A percentile compares a stretch with the other conserved stretches of the same genome.
Conservation (phyloP, 306 rosid species). For the Leucaena leucocephala region DNA sequence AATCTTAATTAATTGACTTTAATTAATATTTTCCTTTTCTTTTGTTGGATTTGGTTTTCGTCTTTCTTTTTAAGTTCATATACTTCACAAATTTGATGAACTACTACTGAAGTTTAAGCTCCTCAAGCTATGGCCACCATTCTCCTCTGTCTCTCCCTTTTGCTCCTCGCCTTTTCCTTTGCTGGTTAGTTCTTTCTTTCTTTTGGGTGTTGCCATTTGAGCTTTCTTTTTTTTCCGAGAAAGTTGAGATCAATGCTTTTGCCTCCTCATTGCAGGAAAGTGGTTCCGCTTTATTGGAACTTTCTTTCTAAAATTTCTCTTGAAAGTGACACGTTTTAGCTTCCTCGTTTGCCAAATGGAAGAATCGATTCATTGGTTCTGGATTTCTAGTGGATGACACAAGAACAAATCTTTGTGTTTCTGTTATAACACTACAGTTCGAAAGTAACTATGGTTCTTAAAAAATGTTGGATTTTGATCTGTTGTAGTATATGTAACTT, state of each 20-base stretch:
- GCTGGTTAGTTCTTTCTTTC: conserved; percentile 47
- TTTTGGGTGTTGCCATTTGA: not conserved
- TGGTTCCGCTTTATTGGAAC: conserved; percentile 12
- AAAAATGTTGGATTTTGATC: conserved; percentile 7
- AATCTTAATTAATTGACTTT: not conserved
- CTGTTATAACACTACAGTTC: no score
- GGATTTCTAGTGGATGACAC: not conserved
- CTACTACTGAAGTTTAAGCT: not conserved
- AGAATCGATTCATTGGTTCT: not conserved
- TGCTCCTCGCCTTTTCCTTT: conserved; percentile 30
- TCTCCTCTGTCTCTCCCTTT: conserved; percentile 40
- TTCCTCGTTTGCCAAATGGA: not conserved
- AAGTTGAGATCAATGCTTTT: not conserved
- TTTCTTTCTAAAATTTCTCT: not conserved
- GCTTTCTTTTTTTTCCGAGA: not conserved
- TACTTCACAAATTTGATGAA: not conserved
- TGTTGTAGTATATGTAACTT: no score
- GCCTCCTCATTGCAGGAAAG: conserved; percentile 1
- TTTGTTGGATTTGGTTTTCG: not conserved
- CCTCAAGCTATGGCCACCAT: conserved; percentile 38
- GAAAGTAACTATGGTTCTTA: not conserved
- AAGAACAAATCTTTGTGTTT: not conserved
- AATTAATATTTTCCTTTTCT: not conserved
- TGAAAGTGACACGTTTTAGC: conserved; percentile 9
- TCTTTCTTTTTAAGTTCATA: conserved; percentile 11